A percentile compares a stretch with the other conserved stretches of the same genome.
phyloP scores from a whole-genome alignment of 805 yeast species.

The Candida berthetii region DNA sequence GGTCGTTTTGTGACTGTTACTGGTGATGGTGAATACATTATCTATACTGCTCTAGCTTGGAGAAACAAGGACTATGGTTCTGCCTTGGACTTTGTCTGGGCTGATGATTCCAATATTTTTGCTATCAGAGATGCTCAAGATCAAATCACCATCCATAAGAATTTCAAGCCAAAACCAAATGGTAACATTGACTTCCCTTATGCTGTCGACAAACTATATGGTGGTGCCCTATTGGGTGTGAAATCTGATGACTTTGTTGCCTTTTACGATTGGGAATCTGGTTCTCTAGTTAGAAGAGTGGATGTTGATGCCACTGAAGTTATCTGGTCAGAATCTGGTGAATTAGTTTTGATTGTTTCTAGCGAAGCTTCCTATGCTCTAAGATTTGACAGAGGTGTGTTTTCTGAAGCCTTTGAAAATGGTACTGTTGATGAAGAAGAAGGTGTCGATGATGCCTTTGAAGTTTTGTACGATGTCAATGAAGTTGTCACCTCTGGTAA shows the following conservation, averaged over 20 bases:
- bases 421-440: conserved; percentile 69
- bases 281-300: conserved; percentile 77
- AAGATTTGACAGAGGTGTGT: conserved; percentile 62
- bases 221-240: conserved; percentile 86
- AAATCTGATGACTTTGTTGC: conserved; percentile 80
- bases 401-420: conserved; percentile 52
- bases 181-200: conserved; percentile 61
- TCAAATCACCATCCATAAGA: conserved; percentile 66
- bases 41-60: conserved; percentile 97
- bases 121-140: conserved; percentile 73
- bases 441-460: conserved; percentile 85
- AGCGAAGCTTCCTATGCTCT: conserved; percentile 73
- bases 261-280: conserved; percentile 92
- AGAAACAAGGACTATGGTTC: conserved; percentile 90
- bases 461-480: conserved; percentile 72
- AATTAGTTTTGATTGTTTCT: conserved; percentile 69
- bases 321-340: conserved; percentile 93
- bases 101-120: conserved; percentile 79
- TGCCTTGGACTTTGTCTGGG: conserved; percentile 93
- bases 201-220: conserved; percentile 72
- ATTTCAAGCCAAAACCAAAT: conserved; percentile 73
- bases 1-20: conserved; percentile 96
- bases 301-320: conserved; percentile 81
- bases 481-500: conserved; percentile 84
- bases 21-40: conserved; percentile 96